These are phyloP conservation scores for Pleodorina starrii DNA, from an alignment of 139 green algal genomes.

Conservation along the genomic window DNA sequence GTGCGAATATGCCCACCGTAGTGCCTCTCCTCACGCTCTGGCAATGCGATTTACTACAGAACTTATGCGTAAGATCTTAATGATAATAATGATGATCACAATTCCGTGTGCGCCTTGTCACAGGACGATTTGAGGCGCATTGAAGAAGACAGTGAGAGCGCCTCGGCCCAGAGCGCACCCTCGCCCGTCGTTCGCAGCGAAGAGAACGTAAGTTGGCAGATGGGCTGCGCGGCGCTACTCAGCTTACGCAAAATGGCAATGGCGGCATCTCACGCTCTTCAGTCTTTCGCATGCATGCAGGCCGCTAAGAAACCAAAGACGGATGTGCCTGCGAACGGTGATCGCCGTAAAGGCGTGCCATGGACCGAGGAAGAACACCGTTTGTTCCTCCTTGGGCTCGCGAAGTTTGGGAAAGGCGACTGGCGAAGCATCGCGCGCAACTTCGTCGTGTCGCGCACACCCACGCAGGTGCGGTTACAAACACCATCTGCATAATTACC, in stretches of 20 bases:
- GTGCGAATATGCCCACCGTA: not conserved
- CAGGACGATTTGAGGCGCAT: conserved; percentile 46
- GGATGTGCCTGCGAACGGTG: conserved; percentile 31
- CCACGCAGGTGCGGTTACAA: conserved; percentile 87
- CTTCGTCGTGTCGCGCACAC: conserved; percentile 93
- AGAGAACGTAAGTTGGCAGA: conserved; percentile 9
- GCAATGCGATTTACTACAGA: too few species aligned
- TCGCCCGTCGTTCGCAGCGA: not conserved
- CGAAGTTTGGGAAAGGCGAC: conserved; percentile 96
- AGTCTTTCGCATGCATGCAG: not conserved
- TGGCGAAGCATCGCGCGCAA: conserved; percentile 94
- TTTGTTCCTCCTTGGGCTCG: conserved; percentile 92
- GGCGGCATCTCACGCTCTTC: too few species aligned
- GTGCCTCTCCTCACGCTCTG: too few species aligned
- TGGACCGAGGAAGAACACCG: conserved; percentile 97
- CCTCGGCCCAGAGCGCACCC: not conserved
- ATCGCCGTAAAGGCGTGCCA: conserved; percentile 91
- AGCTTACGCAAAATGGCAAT: too few species aligned
- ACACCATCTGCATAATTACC: too few species aligned
- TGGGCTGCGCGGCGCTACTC: too few species aligned
- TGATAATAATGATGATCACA: too few species aligned
- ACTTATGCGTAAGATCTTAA: too few species aligned
- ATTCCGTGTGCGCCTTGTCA: not conserved
- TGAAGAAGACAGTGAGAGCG: conserved; percentile 26
- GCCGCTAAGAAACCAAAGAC: conserved; percentile 52